Evolutionary conservation across 2,329 filamentous ascomycete genomes (phyloP), one percentile per base, ranked within the genome.

Genomic region (Purpureocillium lavendulum): DNA sequence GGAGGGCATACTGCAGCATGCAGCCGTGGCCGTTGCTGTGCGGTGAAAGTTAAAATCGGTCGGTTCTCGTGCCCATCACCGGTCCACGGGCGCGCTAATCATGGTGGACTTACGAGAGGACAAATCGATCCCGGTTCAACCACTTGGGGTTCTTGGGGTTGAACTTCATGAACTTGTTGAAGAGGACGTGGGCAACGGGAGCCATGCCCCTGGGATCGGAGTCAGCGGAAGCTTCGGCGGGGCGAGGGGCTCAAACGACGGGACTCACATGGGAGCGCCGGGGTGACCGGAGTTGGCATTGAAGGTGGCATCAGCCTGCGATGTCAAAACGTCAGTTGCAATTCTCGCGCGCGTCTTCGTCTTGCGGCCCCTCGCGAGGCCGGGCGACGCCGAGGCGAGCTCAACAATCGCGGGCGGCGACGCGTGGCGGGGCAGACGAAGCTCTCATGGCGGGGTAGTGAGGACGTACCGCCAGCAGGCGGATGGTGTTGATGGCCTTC

Each of bases 141-240:
- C 89, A 98, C 50, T 87, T 76, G 56, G 92, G 87, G 80, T 95
- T 96, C 83, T 96, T 94, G 58, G 92, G 92, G 83, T 97, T 98
- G 80, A 96, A 98, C 66, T 72, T 94, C 87, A 98, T 87, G 77
- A 96, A 94, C 69, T 92, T 94, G 80, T 95, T 94, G 75, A 87
- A 98, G 50, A 98, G 80, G 59, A 97, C 87, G 77, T 97, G 92
- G 66, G 92, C 83, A 60, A 89, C 81, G 47, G 92, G 90, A 60
- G 92, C 92, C 87, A 97, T 79, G 63, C 78, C 78, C 77, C 77
- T 81, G 45, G 14, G 47, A 36, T 15, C 36, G 24, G 13, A 37
- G 54, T 69, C 50, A 69, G 61, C 53, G 48, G 28, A 28, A 26
- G 18, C 44, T 17, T 34, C 38, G 32, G 26, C 34, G 17, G 30